Base-by-base conservation (phyloP, 225 moss, liverwort and hornwort species). In the Thuidium tamariscinum region DNA sequence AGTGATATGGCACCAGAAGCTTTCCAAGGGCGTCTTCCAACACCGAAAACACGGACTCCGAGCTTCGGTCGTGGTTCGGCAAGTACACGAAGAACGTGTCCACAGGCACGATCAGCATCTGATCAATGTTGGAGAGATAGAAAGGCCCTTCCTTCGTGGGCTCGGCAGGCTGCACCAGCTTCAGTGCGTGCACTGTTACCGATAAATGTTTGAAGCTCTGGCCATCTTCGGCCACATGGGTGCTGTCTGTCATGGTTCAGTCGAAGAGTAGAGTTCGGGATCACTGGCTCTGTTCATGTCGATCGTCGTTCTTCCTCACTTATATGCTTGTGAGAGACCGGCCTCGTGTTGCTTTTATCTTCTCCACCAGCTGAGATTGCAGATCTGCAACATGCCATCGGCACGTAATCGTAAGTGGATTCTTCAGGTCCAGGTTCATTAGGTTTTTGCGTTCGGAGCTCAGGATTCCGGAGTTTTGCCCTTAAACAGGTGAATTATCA, bases 1-100 rank as follows among this genome's bases (percentile, higher is more conserved):
- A 94, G 88, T 97, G 94, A 71, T 94, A 97, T 26, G 96, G 94
- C 46, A 96, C 95, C 88, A 97, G 68, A 37, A 96, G 91, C 91
- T 92, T 93, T 5, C 71, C 89, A 3, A 96, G 91, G 0, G 96
- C 94, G 49, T 85, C 88, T 81, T 89, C 92, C 64, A 97, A 67
- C 80, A 88, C 60, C 34, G 52, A 36, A 10, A 89, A 88, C 51
- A 91, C 86, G 25, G 27, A 13, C 65, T 89, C 82, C 7, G 89
- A 89, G 81, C 74, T 64, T 60, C 59, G 67, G 22, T 77, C 48
- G 29, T 55, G 18, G 42, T 82, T 82, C 32, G 90, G 77, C 29
- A 6, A 41, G 86, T 93, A 93, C n/a, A 89, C 91, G 75, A 93
- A 93, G 75, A 93, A 82, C 14, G 89, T 69, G 42, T 91, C 91